Evolutionary conservation across 352 stramenopile species (phyloP).

Genomic region (Pythium vanterpoolii): DNA sequence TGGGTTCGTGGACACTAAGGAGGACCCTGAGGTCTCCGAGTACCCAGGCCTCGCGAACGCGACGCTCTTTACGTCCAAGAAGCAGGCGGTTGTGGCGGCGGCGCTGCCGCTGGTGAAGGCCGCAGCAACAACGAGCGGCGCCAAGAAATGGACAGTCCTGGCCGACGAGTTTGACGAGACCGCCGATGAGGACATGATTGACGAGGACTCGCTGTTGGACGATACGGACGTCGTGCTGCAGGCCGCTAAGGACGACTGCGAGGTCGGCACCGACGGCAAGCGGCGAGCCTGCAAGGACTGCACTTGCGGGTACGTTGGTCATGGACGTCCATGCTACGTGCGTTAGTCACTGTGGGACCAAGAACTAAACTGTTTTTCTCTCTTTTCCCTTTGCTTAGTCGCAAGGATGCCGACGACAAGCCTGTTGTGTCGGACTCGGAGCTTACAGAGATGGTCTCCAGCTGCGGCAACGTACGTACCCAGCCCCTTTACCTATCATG

Average conservation of each 20-base stretch:
- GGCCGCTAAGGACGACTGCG: constrained; percentile 65
- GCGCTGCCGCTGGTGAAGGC: constrained; percentile 55
- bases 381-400: no score
- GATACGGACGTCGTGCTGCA: constrained; percentile 82
- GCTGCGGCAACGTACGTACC: constrained; percentile 74
- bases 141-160: constrained; percentile 72
- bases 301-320: constrained; percentile 91
- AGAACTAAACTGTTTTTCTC: neutral
- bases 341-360: neutral
- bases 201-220: constrained; percentile 82
- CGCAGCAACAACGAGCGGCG: constrained; percentile 20
- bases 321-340: no score
- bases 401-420: constrained; percentile 71
- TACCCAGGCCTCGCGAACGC: constrained; percentile 41
- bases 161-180: constrained; percentile 51
- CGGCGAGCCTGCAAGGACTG: constrained; percentile 96
- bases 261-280: constrained; percentile 84
- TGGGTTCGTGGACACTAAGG: constrained; percentile 61
- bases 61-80: constrained; percentile 56
- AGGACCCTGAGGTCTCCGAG: constrained; percentile 26
- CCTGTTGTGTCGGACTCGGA: constrained; percentile 72
- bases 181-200: constrained; percentile 67
- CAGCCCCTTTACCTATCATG: neutral
- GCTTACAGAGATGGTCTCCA: constrained; percentile 71
- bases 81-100: constrained; percentile 52